These are phyloP conservation scores for Trichophyton mentagrophytes DNA, from an alignment of 2,329 filamentous ascomycete genomes.

Conservation along the genomic window DNA sequence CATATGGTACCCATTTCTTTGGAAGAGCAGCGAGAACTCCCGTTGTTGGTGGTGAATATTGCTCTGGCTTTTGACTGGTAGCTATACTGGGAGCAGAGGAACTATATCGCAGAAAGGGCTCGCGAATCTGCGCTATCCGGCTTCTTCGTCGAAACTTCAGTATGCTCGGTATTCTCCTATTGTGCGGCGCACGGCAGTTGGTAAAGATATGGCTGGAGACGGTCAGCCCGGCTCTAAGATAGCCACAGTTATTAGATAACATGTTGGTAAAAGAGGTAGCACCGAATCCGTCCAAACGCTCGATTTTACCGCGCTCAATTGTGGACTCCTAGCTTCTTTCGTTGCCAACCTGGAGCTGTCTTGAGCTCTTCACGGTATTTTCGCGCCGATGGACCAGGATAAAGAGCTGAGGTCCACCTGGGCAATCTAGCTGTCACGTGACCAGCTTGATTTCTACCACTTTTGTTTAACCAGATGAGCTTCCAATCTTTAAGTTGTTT, in stretches of 20 bases:
- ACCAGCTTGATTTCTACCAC: too few species aligned
- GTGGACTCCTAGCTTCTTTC: neutral
- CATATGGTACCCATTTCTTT: conserved; percentile 42
- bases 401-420: too few species aligned
- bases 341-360: neutral
- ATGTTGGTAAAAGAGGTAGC: neutral
- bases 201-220: neutral
- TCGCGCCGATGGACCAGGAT: too few species aligned
- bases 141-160: neutral
- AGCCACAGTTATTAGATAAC: neutral
- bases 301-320: neutral
- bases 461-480: neutral
- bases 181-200: neutral
- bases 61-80: conserved; percentile 10
- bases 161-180: neutral
- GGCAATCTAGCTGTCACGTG: neutral
- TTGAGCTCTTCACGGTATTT: neutral
- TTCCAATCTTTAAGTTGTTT: neutral
- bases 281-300: neutral
- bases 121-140: neutral
- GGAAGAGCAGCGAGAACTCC: conserved; percentile 37
- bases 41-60: conserved; percentile 35
- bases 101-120: neutral
- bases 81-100: neutral
- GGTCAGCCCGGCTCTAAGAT: neutral